Evolutionary conservation across 2,329 filamentous ascomycete species (phyloP), one percentile per base, ranked within the genome.

Genomic region (Akanthomyces muscarius): DNA sequence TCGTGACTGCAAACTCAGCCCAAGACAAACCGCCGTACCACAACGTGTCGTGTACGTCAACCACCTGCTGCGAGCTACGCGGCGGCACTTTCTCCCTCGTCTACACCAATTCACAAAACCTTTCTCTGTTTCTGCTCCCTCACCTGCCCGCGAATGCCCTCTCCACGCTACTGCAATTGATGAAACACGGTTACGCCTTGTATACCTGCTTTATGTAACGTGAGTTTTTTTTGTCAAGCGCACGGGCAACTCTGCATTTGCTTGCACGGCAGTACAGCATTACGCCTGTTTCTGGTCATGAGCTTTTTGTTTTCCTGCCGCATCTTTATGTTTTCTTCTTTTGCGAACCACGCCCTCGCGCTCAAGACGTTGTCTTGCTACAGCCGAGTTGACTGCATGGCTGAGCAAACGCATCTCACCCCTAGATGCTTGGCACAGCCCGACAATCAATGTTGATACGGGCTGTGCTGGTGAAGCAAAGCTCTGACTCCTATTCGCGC

Each of bases 131-230:
- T 52, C 36, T 60, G 21, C 14, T 6, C 47, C 47, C 16, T 52
- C 28, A n/a, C 23, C 44, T 41, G 44, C 56, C 21, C 23, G 33
- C 47, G 33, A 36, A 52, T 52, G 33, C 36, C 38, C 33, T 60
- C 23, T 52, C 11, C 3, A 33, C 57, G 33, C 45, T 33, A 44
- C 36, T 44, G n/a, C 7, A 16, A 42, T 52, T 42, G 36, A 60
- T 60, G 57, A 60, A 60, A 60, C 57, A 52, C 57, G 5, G 11
- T 52, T 44, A 23, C 23, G 44, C 47, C 33, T 52, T 42, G 47
- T 44, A 60, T 44, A 44, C 57, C 23, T 60, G 36, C 33, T 41
- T 50, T 44, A 60, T 60, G 57, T 60, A 60, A 60, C 57, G 57
- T 60, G 57, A 60, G 57, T 58, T 52, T 51, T 30, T 50, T 52